These are phyloP conservation scores for Erythrophleum ivorense DNA, from an alignment of 331 rosid species.

Conservation along the genomic window DNA sequence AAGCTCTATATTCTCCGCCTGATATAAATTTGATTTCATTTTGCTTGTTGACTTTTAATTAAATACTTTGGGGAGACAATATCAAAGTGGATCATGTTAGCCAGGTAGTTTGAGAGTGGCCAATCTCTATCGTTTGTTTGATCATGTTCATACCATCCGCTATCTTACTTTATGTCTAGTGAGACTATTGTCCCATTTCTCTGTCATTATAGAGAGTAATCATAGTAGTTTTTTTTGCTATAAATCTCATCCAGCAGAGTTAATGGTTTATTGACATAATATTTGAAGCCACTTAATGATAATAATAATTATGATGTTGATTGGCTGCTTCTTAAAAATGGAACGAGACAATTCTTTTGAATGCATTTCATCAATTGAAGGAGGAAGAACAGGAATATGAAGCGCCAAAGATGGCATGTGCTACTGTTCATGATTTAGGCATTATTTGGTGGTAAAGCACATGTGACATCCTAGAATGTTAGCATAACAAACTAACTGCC, in stretches of 20 bases:
- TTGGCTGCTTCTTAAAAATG: conserved; percentile 25
- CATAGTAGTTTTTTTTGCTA: not conserved
- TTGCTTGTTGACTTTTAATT: conserved; percentile 28
- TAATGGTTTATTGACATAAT: conserved; percentile 14
- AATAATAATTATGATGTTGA: not conserved
- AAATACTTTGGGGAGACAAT: conserved; percentile 46
- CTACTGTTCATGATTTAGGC: conserved; percentile 34
- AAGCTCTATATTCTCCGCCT: not conserved
- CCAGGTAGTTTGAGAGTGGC: conserved; percentile 47
- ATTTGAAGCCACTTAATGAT: conserved; percentile 20
- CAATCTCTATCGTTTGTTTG: conserved; percentile 34
- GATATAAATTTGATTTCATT: conserved; percentile 20
- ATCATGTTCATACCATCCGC: conserved; percentile 26
- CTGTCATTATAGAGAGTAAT: not conserved
- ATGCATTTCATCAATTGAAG: conserved; percentile 27
- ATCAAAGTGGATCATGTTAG: conserved; percentile 43
- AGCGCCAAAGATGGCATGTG: conserved; percentile 42
- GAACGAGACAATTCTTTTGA: conserved; percentile 40
- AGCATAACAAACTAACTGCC: not conserved
- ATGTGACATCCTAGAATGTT: not conserved
- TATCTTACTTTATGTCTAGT: conserved; percentile 4
- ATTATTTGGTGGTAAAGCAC: conserved; percentile 42
- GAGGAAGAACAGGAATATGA: conserved; percentile 43
- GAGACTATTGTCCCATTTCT: conserved; percentile 9
- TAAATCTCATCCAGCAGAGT: conserved; percentile 22